Conservation (phyloP, 2,329 filamentous ascomycete species). For the Trichoderma lentiforme region DNA sequence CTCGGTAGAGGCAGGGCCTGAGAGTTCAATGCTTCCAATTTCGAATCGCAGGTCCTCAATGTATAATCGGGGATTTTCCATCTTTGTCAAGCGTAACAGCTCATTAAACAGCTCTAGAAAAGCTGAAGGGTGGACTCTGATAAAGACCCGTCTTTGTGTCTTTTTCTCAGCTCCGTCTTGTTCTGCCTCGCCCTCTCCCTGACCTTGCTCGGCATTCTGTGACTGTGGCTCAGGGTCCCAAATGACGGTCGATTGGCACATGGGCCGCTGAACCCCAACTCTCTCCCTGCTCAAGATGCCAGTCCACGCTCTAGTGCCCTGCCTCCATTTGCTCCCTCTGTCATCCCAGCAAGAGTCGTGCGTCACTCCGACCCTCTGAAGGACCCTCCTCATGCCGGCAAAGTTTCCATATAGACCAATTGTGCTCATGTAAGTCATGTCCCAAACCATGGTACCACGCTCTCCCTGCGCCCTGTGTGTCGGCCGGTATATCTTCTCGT, state of each 20-base stretch:
- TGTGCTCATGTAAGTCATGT: constrained; percentile 90
- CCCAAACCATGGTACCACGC: constrained; percentile 81
- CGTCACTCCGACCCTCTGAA: constrained; percentile 63
- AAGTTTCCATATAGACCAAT: constrained; percentile 70
- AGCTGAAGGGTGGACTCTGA: constrained; percentile 80
- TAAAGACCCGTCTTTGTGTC: constrained; percentile 50
- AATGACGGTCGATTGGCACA: constrained; percentile 70
- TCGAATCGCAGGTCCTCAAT: constrained; percentile 70
- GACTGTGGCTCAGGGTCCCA: constrained; percentile 58
- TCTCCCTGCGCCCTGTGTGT: constrained; percentile 76
- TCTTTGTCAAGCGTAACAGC: constrained; percentile 54
- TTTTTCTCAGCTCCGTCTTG: constrained; percentile 24
- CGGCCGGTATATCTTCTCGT: constrained; percentile 82
- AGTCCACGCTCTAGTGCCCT: constrained; percentile 48
- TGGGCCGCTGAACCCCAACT: constrained; percentile 48
- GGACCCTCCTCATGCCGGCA: constrained; percentile 60
- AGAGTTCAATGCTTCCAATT: constrained; percentile 56
- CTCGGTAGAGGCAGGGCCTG: constrained; percentile 73
- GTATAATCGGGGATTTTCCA: constrained; percentile 58
- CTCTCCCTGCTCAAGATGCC: constrained; percentile 52
- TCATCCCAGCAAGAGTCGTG: constrained; percentile 60
- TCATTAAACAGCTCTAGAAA: constrained; percentile 68
- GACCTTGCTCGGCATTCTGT: background rate
- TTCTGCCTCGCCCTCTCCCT: constrained; percentile 20
- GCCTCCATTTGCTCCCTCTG: constrained; percentile 68